Evolutionary conservation across 148 eudicot species (phyloP).

Genomic region (Heliamphora exappendiculata): DNA sequence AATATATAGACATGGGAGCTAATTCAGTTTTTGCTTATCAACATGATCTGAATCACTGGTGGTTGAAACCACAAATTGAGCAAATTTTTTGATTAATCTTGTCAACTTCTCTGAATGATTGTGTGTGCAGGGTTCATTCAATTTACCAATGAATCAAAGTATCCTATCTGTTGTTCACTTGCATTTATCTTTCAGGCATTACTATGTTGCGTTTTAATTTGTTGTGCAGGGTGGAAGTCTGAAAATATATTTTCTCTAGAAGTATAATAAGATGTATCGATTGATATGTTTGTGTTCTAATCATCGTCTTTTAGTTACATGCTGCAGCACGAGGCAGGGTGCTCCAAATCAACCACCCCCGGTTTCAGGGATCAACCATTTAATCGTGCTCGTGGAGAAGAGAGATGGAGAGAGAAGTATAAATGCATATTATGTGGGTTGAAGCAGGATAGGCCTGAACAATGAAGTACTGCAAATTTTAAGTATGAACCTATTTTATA

Average conservation of each 20-base stretch:
- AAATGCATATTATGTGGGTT: neutral
- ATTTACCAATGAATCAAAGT: neutral
- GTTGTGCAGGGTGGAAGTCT: neutral
- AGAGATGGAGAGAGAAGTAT: neutral
- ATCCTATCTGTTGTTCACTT: neutral
- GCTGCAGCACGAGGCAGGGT: neutral
- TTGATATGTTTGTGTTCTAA: neutral
- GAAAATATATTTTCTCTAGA: neutral
- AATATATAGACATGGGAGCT: too few species aligned
- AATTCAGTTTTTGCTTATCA: neutral
- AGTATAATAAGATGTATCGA: neutral
- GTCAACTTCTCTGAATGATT: too few species aligned
- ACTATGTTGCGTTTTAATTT: neutral
- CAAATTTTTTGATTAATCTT: too few species aligned
- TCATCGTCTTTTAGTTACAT: neutral
- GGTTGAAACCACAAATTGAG: too few species aligned
- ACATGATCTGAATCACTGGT: neutral
- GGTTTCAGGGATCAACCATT: neutral
- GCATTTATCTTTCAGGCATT: neutral
- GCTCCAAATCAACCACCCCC: neutral
- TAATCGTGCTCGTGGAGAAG: neutral
- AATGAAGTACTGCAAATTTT: neutral
- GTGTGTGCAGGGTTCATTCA: too few species aligned
- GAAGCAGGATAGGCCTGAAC: neutral
- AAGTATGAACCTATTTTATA: neutral